Base-by-base conservation (phyloP, 1,284 basidiomycete species). In the Boletus semigastroideus region DNA sequence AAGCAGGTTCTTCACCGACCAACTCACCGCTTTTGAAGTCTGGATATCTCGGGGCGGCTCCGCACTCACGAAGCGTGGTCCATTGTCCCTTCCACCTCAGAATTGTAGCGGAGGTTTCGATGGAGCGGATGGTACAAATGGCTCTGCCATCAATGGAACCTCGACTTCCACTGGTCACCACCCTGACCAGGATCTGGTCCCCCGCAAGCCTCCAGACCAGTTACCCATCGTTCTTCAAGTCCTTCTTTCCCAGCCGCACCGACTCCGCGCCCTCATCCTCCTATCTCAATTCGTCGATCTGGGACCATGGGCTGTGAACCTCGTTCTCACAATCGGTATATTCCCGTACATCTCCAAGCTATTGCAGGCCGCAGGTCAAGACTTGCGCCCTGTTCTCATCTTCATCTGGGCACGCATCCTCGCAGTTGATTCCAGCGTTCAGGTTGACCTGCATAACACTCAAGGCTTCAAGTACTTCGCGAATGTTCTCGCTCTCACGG, bases 371-470 rank as follows among this genome's bases (percentile, higher is more conserved):
- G 94, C 95, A 0, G 93, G 94, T 0, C 87, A 90, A 57, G 96
- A 99, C 65, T 82, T 99, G 28, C 90, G 94, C 46, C 96, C 97
- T 1, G 95, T 99, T n/a, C 79, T 99, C 30, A 98, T 99, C 60
- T 99, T 98, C 75, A 98, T 99, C 56, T 99, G 97, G 97, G 92
- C 96, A 1, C 83, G 96, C 16, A 98, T 99, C 55, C 82, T 98
- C 20, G 96, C 96, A 2, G 94, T 98, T 28, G 97, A 98, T 69
- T 86, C 89, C 8, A 86, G 87, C 19, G 97, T 97, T 54, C 96
- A 98, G 68, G 81, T 87, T 41, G 96, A 99, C 65, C 74, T 99
- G 7, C 84, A 91, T 59, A 92, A 90, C 53, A 92, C 88, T 50
- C 82, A 85, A 53, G 92, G 92, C 0, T 94, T 89, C 76, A 86